Base-by-base conservation (phyloP, 345 rosid species). In the Salix koriyanagi region DNA sequence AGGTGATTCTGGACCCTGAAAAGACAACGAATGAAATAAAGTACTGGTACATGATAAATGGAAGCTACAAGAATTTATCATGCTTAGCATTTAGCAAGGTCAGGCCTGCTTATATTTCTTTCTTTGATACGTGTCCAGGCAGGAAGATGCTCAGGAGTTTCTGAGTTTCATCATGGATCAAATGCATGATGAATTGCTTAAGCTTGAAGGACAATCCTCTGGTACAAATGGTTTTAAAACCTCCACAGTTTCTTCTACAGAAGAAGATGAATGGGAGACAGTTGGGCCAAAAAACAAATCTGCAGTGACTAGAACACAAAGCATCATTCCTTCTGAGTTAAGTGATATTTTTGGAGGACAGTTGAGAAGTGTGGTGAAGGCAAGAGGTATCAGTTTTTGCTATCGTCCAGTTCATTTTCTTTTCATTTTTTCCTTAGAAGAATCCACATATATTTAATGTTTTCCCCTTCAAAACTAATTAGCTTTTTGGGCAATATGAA, bases 121-220 rank as follows among this genome's bases (percentile, higher is more conserved):
- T 54, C 60, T 54, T 19, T n/a, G n/a, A 19, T 54, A 21, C 56
- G 37, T 69, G 83, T 82, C 75, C 91, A 96, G 99, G 83, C 98
- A 96, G 77, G 99, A 96, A 89, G 99, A 96, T 89, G 99, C 99
- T 50, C 99, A 93, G 78, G 97, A 93, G 82, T 93, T 96, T 82
- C 78, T 96, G 79, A 93, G 97, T 82, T 96, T 96, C 73, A 79
- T 92, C 77, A 88, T 93, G 97, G 92, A 89, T 85, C 93, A 86
- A 91, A 91, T 93, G 91, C 98, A 95, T 80, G 87, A 85, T 85
- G 97, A 95, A 78, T 78, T 96, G 60, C 89, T 93, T 50, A 91
- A 91, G 85, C 85, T 92, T 77, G 87, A 85, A 84, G 94, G 90
- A 67, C 82, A 80, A 64, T 77, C 83, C 65, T 42, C 82, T 64